These are phyloP conservation scores for Microthlaspi erraticum DNA, from an alignment of 345 rosid genomes.

Conservation along the genomic window DNA sequence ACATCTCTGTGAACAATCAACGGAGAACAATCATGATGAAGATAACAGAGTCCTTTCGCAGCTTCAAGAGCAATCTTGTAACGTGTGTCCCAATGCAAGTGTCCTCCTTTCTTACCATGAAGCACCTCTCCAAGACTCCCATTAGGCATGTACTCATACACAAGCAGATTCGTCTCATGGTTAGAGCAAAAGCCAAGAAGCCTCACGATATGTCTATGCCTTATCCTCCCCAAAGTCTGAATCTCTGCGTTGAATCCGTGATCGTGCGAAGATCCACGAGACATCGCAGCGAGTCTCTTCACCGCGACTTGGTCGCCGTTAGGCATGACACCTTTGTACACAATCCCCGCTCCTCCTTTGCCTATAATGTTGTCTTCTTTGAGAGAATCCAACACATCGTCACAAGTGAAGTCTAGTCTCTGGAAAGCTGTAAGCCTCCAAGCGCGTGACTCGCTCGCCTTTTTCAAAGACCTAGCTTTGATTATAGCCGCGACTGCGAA, in stretches of 20 bases:
- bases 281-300: constrained; percentile 77
- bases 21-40: constrained; percentile 90
- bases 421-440: constrained; percentile 98
- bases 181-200: constrained; percentile 85
- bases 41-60: constrained; percentile 88
- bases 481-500: constrained; percentile 84
- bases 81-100: constrained; percentile 86
- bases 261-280: constrained; percentile 91
- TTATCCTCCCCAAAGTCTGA: constrained; percentile 84
- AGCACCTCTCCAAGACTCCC: constrained; percentile 92
- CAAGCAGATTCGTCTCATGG: constrained; percentile 88
- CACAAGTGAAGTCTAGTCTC: constrained; percentile 82
- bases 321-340: constrained; percentile 80
- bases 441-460: constrained; percentile 80
- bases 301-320: constrained; percentile 84
- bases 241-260: constrained; percentile 97
- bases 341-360: constrained; percentile 95
- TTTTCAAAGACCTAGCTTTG: constrained; percentile 81
- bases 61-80: constrained; percentile 86
- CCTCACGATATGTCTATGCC: constrained; percentile 88
- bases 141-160: constrained; percentile 89
- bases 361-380: constrained; percentile 93
- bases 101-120: constrained; percentile 93
- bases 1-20: constrained; percentile 88
- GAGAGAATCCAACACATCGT: constrained; percentile 78